Evolutionary conservation across 768 basidiomycete species (phyloP), one percentile per base, ranked within the genome.

Genomic region (Goffeauzyma gilvescens): DNA sequence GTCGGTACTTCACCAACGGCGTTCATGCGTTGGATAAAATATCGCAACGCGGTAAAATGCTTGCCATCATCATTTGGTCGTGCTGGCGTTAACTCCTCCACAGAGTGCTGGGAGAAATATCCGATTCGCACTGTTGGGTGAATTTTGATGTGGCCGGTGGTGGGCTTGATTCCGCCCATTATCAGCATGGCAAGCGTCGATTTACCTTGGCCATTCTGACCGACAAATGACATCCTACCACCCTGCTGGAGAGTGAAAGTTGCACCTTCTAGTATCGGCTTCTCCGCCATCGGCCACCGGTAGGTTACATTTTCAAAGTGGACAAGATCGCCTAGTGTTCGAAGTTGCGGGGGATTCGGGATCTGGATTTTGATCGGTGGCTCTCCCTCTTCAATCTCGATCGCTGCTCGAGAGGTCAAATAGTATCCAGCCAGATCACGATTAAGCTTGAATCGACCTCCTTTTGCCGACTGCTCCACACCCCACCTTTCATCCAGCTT

Each of bases 51-150:
- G 18, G 67, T 59, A n/a, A 48, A 9, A 3, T 45, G n/a, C n/a
- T n/a, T n/a, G n/a, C n/a, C 34, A 4, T 27, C 26, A 27, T 42
- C 24, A 13, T 54, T 53, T 1, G 55, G 48, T 22, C 66, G 40
- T 0, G 60, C 53, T 10, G 26, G 30, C 8, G 69, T 63, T 3
- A 76, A 65, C 30, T 68, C 66, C 49, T 78, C 75, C 12, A 78
- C 75, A 0, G 69, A 68, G 53, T 76, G 72, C 31, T 51, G 76
- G 0, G 69, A 69, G 52, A 74, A 79, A 59, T 75, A 75, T 1
- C 73, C 74, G 27, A 78, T 70, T 15, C 66, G 66, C 23, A 72
- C 63, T 5, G 67, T 63, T 4, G 75, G 70, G 57, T 78, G 77
- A 23, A 67, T 66, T 23, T 62, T 66, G 8, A 76, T 67, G 22